phyloP scores from a whole-genome alignment of 257 asterid species.

The Solanum peruvianum region DNA sequence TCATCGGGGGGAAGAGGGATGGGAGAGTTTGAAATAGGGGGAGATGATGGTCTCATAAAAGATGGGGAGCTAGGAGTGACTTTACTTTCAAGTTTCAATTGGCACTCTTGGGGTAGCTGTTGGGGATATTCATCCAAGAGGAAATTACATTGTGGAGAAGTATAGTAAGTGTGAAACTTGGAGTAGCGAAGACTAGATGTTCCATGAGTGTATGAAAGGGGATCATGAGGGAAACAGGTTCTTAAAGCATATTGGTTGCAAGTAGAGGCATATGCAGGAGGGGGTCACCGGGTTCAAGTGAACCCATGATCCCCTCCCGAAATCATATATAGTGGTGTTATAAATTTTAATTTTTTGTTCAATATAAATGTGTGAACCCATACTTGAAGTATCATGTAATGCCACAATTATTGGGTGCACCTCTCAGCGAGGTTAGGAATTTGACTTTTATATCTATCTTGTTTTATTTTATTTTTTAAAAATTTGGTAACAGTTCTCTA shows the following conservation, averaged over 20 bases:
- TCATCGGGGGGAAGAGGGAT: not conserved
- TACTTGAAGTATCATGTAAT: too few species aligned
- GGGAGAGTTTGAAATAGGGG: not conserved
- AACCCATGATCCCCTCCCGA: too few species aligned
- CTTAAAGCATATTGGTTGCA: not conserved
- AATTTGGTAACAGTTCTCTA: too few species aligned
- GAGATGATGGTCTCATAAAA: not conserved
- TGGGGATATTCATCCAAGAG: not conserved
- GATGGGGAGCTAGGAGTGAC: not conserved
- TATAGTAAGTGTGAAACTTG: not conserved
- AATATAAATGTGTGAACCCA: too few species aligned
- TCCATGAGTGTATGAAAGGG: not conserved
- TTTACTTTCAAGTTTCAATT: not conserved
- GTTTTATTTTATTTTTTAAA: too few species aligned
- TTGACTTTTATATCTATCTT: too few species aligned
- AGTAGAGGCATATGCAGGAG: too few species aligned
- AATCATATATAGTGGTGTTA: too few species aligned
- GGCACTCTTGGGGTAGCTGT: not conserved
- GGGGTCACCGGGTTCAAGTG: too few species aligned
- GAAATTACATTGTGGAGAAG: not conserved
- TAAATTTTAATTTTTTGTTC: too few species aligned
- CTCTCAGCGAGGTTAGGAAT: too few species aligned
- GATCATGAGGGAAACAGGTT: not conserved
- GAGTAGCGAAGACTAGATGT: not conserved
- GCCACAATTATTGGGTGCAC: too few species aligned